Base-by-base conservation (phyloP, 2,329 filamentous ascomycete genomes). In the Calonectria multiphialidica region DNA sequence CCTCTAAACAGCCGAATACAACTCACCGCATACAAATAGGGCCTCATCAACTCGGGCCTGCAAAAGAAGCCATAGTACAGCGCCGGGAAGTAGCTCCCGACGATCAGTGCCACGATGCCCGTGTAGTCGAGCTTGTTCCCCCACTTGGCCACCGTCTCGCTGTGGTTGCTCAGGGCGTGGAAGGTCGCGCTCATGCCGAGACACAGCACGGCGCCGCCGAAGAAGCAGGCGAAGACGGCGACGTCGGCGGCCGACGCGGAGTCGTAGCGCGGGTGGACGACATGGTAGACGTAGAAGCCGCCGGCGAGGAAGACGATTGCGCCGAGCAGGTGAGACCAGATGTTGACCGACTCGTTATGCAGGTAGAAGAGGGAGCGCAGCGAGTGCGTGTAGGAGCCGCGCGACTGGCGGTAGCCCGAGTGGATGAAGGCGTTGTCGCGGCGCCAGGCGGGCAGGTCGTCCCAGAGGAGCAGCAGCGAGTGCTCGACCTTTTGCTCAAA, bases 111-210 rank as follows among this genome's bases (percentile, higher is more conserved):
- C 35, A 98, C 94, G 77, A 99, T 99, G 8, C 97, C 97, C 6
- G 96, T 91, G 82, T 99, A 98, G 82, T 99, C 97, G 69, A 98
- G 86, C 83, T 98, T 95, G 82, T 98, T 98, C 13, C 96, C 96
- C 87, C 95, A 94, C 73, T 90, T 92, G 2, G 93, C 92, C 16
- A 98, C 94, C 2, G 85, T 84, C 44, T 91, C 90, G 21, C 94
- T 97, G 83, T 99, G 97, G 76, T 98, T 98, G 25, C 89, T 91
- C 59, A 98, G 90, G 2, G 94, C 90, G 82, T 99, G 97, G 81
- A 92, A 99, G 3, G 93, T 94, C 6, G 95, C 93, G 77, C 93
- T 95, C 92, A 96, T 94, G 25, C 93, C 93, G 65, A 97, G 86
- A 78, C 94, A 96, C 40, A 91, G 79, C 33, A 92, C 88, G 2